Evolutionary conservation across 495 filamentous ascomycete genomes (phyloP), one percentile per base, ranked within the genome.

Genomic region (Tuber aestivum): DNA sequence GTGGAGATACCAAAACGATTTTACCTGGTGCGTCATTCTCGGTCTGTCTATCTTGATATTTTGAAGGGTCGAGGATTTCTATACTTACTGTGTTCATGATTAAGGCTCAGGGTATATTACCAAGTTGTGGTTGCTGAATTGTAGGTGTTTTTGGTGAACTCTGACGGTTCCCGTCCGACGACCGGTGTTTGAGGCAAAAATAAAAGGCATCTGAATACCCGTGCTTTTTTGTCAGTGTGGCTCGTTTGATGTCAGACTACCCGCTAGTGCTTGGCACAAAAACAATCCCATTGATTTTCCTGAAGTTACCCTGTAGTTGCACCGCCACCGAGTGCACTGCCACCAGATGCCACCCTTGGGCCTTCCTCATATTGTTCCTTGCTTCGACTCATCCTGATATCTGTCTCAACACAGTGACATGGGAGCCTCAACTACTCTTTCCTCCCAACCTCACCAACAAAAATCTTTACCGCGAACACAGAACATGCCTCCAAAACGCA

Each of bases 1-100:
- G 20, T 40, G 14, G 70, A 65, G 84, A 71, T 86, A 90, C 89
- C 89, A 90, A 83, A 90, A 90, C 48, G 89, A 90, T 84, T 86
- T 89, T 72, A 87, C 85, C 89, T 90, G 76, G n/a, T 14, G 35
- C 23, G 35, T 74, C 41, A 21, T 32, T 38, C 32, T 70, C 50
- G 45, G 74, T 83, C 76, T 84, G 83, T 27, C 50, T 70, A 61
- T 32, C 56, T 50, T 18, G 48, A 45, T 61, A 48, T 20, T n/a
- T 75, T 21, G 14, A 70, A 38, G 70, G 40, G 70, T 27, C 70
- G 12, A 56, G 23, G 41, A 65, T 16, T 10, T 14, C 37, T 45
- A 37, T 32, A 70, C 84, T 77, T 74, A 85, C 84, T 32, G 83
- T 85, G 73, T 85, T 85, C 84, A 85, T 85, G 18, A 70, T 81